Evolutionary conservation across 176 grass and related monocot genomes (phyloP), one percentile per base, ranked within the genome.

Genomic region (Bolboschoenus planiculmis): DNA sequence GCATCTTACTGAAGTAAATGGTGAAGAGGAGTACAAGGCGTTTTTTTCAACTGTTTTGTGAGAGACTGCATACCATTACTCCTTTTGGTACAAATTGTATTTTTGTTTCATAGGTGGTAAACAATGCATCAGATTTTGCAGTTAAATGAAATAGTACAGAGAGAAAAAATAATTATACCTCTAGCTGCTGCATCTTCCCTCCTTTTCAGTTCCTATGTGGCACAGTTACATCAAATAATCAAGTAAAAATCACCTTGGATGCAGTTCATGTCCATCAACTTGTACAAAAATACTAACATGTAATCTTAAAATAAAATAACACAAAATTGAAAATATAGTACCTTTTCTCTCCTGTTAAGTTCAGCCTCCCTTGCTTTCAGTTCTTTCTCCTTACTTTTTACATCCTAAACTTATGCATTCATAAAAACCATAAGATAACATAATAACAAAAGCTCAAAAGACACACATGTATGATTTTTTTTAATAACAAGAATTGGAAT

Each of bases 301-400:
- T 40, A 81, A 60, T 27, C 48, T 40, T 4, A 61, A 43, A 21
- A 18, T 35, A 6, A 75, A 44, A 16, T 24, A 47, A 36, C 10
- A 56, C 37, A 56, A 79, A 59, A 16, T 50, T 48, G 31, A 14
- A 85, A 80, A 50, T 57, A 3, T 35, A 82, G 36, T 91, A 95
- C 95, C 78, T 84, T 93, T 86, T 98, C 96, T 83, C 91, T 92
- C 85, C 91, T 95, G 77, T 91, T 95, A 77, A 98, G 91, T 83
- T 95, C 92, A 87, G 89, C 92, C 80, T 93, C 96, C 79, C 85
- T 95, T 34, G 91, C 85, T 78, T 93, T 89, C 36, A 98, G 87
- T 84, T 98, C 92, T 86, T 71, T 98, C 85, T 98, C 96, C 83
- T 78, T 98, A 80, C 70, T 91, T 80, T 84, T 98, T 18, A 85